Conservation (phyloP, 257 asterid species). For the Jasminum sambac region DNA sequence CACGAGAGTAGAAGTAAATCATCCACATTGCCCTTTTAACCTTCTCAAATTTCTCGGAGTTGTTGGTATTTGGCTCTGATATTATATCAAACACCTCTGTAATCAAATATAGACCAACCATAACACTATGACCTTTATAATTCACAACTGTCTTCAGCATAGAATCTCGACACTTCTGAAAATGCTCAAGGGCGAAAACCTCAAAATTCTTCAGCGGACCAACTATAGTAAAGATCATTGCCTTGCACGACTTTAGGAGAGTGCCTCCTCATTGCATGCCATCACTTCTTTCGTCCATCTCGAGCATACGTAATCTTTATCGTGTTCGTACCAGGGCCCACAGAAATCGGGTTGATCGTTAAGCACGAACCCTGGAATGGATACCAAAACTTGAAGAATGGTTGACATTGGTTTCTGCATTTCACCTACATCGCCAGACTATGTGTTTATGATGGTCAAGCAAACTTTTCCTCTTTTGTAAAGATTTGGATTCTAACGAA, state of each 20-base stretch:
- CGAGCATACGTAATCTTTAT: background rate
- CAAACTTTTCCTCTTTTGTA: conserved; percentile 46
- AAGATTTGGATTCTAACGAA: conserved; percentile 58
- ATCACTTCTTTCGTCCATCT: conserved; percentile 12
- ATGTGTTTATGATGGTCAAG: conserved; percentile 56
- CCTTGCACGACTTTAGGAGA: conserved; percentile 44
- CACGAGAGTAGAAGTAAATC: too few species aligned
- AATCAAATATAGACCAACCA: conserved; percentile 24
- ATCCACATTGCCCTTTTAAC: too few species aligned
- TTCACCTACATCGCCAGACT: conserved; percentile 33
- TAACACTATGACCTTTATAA: conserved; percentile 22
- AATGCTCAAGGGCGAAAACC: conserved; percentile 37
- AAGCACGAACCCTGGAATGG: conserved; percentile 68
- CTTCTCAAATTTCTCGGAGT: background rate
- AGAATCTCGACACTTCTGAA: conserved; percentile 23
- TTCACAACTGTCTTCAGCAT: conserved; percentile 30
- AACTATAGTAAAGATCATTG: conserved; percentile 35
- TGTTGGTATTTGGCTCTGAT: background rate
- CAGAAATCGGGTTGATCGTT: conserved; percentile 53
- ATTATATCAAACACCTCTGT: conserved; percentile 4
- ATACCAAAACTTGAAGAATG: conserved; percentile 55
- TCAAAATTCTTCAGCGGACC: conserved; percentile 51
- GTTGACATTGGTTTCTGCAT: conserved; percentile 53
- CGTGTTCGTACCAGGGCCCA: conserved; percentile 34
- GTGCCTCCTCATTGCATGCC: conserved; percentile 37